Conservation (phyloP, 768 basidiomycete genomes). For the Boletus subcaerulescens region DNA sequence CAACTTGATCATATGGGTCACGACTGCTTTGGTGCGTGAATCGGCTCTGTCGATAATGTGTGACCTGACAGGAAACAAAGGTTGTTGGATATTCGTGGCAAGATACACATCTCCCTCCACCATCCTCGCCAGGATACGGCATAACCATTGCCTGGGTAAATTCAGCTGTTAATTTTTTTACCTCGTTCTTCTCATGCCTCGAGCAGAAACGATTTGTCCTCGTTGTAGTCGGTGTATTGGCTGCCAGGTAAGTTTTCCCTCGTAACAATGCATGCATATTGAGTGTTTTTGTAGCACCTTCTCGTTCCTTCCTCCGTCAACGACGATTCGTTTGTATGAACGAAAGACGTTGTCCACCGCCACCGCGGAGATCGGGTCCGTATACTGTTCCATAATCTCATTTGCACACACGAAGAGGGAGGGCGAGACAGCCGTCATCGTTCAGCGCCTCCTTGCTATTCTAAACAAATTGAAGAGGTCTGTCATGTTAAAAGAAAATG, state of each 20-base stretch:
- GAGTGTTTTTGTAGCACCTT: constrained; percentile 42
- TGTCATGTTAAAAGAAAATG: constrained; percentile 52
- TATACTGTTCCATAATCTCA: constrained; percentile 76
- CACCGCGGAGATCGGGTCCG: constrained; percentile 59
- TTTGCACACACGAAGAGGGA: constrained; percentile 57
- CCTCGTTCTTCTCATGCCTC: neutral
- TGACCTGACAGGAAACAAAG: constrained; percentile 31
- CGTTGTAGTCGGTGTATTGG: constrained; percentile 67
- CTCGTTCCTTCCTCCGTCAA: constrained; percentile 69
- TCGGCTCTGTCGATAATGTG: neutral
- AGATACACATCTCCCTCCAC: constrained; percentile 46
- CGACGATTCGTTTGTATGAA: constrained; percentile 71
- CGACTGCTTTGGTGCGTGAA: constrained; percentile 51
- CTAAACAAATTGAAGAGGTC: constrained; percentile 70
- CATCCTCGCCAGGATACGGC: constrained; percentile 57
- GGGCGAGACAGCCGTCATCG: constrained; percentile 51
- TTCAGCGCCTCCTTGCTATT: constrained; percentile 66
- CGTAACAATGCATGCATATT: neutral
- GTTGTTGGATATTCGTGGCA: constrained; percentile 75
- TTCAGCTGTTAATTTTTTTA: neutral
- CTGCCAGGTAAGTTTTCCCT: constrained; percentile 59
- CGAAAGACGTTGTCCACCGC: constrained; percentile 68
- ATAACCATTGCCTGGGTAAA: constrained; percentile 72
- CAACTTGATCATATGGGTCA: constrained; percentile 66
- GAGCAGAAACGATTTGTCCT: constrained; percentile 62